phyloP scores from a whole-genome alignment of 2,329 filamentous ascomycete genomes.

The Scedosporium boydii region DNA sequence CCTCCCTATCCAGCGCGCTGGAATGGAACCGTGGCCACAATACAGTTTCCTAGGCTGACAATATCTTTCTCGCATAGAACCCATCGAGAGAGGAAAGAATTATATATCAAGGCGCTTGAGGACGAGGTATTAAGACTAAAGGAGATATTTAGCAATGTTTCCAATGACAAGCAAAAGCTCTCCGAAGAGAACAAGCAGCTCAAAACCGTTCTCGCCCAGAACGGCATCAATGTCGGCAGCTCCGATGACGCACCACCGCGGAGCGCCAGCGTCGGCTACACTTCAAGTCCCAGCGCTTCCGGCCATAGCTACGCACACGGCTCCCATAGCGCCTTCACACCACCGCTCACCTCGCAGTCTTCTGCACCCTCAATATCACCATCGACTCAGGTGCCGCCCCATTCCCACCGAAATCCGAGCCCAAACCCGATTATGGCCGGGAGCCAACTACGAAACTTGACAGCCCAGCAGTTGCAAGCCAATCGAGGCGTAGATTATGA shows the following conservation, averaged over 20 bases:
- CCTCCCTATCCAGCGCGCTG: neutral
- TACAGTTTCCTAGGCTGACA: neutral
- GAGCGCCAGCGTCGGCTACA: conserved; percentile 37
- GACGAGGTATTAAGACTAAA: conserved; percentile 83
- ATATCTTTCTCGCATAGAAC: conserved; percentile 50
- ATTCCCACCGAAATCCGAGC: conserved; percentile 12
- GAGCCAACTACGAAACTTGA: conserved; percentile 20
- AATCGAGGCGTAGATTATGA: conserved; percentile 57
- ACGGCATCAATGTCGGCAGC: conserved; percentile 32
- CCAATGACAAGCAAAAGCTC: conserved; percentile 66
- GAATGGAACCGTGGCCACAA: neutral
- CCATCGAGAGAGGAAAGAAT: conserved; percentile 91
- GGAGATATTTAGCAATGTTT: conserved; percentile 66
- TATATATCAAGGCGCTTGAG: conserved; percentile 90
- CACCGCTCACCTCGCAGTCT: conserved; percentile 34
- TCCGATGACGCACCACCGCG: conserved; percentile 31
- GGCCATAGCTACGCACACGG: conserved; percentile 47
- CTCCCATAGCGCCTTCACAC: conserved; percentile 37
- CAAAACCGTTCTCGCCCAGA: conserved; percentile 44
- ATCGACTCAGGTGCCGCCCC: conserved; percentile 16
- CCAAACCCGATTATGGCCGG: conserved; percentile 17
- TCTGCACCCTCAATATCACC: conserved; percentile 30
- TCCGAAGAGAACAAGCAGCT: conserved; percentile 73
- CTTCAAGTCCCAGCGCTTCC: conserved; percentile 47
- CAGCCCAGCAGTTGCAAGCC: conserved; percentile 16